Conservation (phyloP, 371 early-diverging fungal genomes). For the Mortierella sp. region DNA sequence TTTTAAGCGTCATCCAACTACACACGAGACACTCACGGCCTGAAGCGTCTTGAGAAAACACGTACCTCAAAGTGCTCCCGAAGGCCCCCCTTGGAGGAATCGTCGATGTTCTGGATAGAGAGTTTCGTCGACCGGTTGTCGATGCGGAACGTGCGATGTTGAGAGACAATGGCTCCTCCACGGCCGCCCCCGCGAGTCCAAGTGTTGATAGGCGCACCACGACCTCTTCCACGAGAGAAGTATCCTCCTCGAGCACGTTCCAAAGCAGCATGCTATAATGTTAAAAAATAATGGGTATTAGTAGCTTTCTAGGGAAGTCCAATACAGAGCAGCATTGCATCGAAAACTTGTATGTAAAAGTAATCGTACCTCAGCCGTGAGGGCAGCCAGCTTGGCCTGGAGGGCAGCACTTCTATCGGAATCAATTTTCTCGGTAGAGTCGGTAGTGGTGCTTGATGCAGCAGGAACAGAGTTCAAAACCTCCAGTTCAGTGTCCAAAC, state of each 20-base stretch:
- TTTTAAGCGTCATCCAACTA: background rate
- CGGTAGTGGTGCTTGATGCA: slow-evolving; percentile 27
- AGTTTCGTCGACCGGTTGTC: slow-evolving; percentile 82
- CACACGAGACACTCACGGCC: background rate
- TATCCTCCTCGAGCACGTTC: slow-evolving; percentile 65
- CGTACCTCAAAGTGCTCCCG: slow-evolving; percentile 74
- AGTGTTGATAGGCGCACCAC: slow-evolving; percentile 53
- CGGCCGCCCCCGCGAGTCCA: slow-evolving; percentile 47
- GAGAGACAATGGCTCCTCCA: slow-evolving; percentile 32
- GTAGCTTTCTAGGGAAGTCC: background rate
- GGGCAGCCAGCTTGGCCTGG: slow-evolving; percentile 49
- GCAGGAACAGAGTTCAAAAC: slow-evolving; percentile 34
- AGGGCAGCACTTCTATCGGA: slow-evolving; percentile 59
- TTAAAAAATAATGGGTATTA: slow-evolving; percentile 4
- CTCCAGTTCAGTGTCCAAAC: slow-evolving; percentile 65
- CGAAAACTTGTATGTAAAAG: background rate
- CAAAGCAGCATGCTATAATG: slow-evolving; percentile 41
- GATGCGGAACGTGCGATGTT: slow-evolving; percentile 60
- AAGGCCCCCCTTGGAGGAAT: slow-evolving; percentile 60
- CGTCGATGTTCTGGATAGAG: slow-evolving; percentile 66
- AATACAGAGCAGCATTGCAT: background rate
- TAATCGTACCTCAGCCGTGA: slow-evolving; percentile 64
- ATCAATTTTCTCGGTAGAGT: slow-evolving; percentile 52
- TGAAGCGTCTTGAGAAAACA: background rate
- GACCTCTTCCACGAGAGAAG: slow-evolving; percentile 66